A percentile compares a stretch with the other conserved stretches of the same genome.
These are phyloP conservation scores for Sphagnum magellanicum DNA, from an alignment of 228 moss, liverwort and hornwort species.

Conservation along the genomic window DNA sequence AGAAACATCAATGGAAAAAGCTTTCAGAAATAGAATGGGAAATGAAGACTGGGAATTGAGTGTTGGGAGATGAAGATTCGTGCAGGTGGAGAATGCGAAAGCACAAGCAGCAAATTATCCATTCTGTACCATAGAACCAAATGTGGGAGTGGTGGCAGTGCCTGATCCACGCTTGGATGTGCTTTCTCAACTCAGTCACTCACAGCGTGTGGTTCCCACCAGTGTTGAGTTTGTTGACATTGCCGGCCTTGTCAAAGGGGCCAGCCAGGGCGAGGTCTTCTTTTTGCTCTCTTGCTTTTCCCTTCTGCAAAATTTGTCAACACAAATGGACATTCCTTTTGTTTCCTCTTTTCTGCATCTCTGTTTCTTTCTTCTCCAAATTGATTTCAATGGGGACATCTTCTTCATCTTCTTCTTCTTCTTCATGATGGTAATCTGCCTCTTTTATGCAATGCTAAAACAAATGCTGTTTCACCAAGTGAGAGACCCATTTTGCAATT, in stretches of 20 bases:
- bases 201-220: conserved; percentile 75
- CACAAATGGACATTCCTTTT: too few species aligned
- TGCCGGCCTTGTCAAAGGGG: conserved; percentile 95
- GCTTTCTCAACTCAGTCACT: conserved; percentile 75
- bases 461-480: too few species aligned
- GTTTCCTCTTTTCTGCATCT: too few species aligned
- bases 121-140: conserved; percentile 82
- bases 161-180: conserved; percentile 79
- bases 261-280: conserved; percentile 88
- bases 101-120: conserved; percentile 97
- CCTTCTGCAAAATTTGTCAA: background rate
- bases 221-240: conserved; percentile 96
- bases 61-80: background rate
- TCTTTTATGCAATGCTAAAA: too few species aligned
- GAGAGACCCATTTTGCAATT: too few species aligned
- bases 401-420: too few species aligned
- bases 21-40: too few species aligned
- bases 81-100: conserved; percentile 89
- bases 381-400: too few species aligned
- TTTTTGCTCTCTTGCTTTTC: background rate
- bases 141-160: conserved; percentile 92
- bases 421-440: too few species aligned
- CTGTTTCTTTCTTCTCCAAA: too few species aligned
- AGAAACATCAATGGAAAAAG: too few species aligned
- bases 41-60: too few species aligned